Percentiles rank a stretch among this genome's conserved stretches.
These are phyloP conservation scores for Alternaria sp. DNA, from an alignment of 2,329 filamentous ascomycete species.

Conservation along the genomic window DNA sequence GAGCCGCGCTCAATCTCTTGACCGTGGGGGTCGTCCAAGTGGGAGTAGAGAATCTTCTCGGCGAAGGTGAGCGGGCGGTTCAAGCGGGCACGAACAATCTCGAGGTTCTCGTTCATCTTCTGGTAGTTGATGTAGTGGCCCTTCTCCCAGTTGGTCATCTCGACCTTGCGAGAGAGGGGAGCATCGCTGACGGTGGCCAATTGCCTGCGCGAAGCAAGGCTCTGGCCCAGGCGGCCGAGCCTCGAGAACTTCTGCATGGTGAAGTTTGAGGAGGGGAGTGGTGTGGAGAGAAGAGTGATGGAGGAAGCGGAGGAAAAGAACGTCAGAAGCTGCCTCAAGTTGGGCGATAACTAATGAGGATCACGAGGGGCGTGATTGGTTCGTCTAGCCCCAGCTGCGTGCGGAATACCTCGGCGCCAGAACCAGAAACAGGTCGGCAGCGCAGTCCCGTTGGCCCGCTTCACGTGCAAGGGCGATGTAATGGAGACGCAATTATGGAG, in stretches of 20 bases:
- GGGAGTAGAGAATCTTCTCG: slow-evolving; percentile 99
- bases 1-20: slow-evolving; percentile 96
- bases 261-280: slow-evolving; percentile 39
- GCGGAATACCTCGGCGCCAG: slow-evolving; percentile 38
- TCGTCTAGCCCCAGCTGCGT: slow-evolving; percentile 28
- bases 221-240: slow-evolving; percentile 70
- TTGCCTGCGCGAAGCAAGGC: slow-evolving; percentile 65
- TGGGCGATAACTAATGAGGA: slow-evolving; percentile 45
- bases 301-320: slow-evolving; percentile 43
- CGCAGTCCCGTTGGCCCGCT: slow-evolving; percentile 41
- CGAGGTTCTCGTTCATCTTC: slow-evolving; percentile 98
- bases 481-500: slow-evolving; percentile 21
- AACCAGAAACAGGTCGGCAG: slow-evolving; percentile 28
- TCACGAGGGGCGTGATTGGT: slow-evolving; percentile 40
- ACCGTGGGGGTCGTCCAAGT: slow-evolving; percentile 93
- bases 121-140: slow-evolving; percentile 98
- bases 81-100: slow-evolving; percentile 84
- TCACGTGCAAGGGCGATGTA: slow-evolving; percentile 31
- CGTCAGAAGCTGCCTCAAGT: slow-evolving; percentile 43
- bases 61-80: slow-evolving; percentile 93
- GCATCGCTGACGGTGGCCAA: slow-evolving; percentile 88
- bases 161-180: slow-evolving; percentile 92
- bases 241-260: slow-evolving; percentile 76
- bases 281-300: slow-evolving; percentile 45
- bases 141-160: slow-evolving; percentile 96